Conservation (phyloP, 2,329 filamentous ascomycete genomes). For the Westerdykella sp. region DNA sequence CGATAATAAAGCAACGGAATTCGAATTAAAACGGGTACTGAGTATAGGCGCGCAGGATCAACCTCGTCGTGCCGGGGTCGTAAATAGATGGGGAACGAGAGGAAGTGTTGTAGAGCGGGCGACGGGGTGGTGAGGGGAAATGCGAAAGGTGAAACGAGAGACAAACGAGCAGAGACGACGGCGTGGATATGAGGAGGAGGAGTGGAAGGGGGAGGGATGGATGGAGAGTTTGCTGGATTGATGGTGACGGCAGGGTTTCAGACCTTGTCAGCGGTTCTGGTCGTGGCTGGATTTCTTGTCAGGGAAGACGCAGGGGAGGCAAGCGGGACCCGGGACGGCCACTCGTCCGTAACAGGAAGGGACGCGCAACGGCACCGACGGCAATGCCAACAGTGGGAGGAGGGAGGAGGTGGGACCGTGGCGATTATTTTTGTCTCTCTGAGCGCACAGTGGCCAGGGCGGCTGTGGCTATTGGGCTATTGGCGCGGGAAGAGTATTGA, state of each 20-base stretch:
- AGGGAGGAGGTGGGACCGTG: neutral
- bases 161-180: conserved; percentile 17
- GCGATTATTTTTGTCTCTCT: neutral
- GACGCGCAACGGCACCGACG: conserved; percentile 2
- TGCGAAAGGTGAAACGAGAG: conserved; percentile 30
- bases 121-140: conserved; percentile 13
- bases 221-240: conserved; percentile 4
- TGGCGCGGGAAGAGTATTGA: too few relatives aligned
- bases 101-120: conserved; percentile 5
- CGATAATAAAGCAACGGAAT: neutral
- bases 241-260: conserved; percentile 22
- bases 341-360: conserved; percentile 5
- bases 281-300: neutral
- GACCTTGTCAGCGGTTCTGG: conserved; percentile 4
- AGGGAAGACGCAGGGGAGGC: conserved; percentile 1
- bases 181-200: conserved; percentile 13
- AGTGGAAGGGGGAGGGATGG: conserved; percentile 12
- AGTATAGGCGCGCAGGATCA: conserved; percentile 27
- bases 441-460: neutral
- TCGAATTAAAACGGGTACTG: neutral
- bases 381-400: too few relatives aligned
- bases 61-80: conserved; percentile 27
- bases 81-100: conserved; percentile 3
- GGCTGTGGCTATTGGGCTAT: neutral
- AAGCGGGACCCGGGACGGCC: neutral